A percentile compares a stretch with the other conserved stretches of the same genome.
These are phyloP conservation scores for Cryptococcus sp. DNA, from an alignment of 1,284 basidiomycete genomes.

Conservation along the genomic window DNA sequence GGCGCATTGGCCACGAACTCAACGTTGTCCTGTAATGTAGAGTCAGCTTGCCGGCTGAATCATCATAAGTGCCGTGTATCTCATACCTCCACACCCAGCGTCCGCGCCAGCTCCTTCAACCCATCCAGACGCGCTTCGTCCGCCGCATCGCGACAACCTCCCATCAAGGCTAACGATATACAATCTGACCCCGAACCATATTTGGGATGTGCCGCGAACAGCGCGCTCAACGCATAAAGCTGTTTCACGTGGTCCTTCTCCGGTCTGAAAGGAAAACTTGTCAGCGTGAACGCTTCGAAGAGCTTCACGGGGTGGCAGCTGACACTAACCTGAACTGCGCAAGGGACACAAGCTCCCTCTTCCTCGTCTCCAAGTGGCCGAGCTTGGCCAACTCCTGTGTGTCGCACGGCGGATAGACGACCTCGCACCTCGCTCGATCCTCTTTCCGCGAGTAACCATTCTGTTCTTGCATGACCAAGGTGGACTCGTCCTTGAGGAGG, in stretches of 20 bases:
- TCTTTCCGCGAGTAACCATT: conserved; percentile 20
- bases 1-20: conserved; percentile 82
- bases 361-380: conserved; percentile 61
- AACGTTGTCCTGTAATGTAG: conserved; percentile 62
- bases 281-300: not conserved
- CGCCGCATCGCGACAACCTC: conserved; percentile 74
- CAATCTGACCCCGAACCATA: conserved; percentile 37
- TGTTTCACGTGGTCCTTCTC: conserved; percentile 93
- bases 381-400: conserved; percentile 71
- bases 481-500: conserved; percentile 39
- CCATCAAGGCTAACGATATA: conserved; percentile 62
- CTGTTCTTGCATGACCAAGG: conserved; percentile 22
- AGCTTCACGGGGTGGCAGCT: not conserved
- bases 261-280: conserved; percentile 56
- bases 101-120: conserved; percentile 63
- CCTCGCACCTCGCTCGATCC: conserved; percentile 42
- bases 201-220: conserved; percentile 66
- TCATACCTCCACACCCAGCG: conserved; percentile 68
- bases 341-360: conserved; percentile 75
- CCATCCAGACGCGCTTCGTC: conserved; percentile 72
- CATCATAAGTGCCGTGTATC: conserved; percentile 3
- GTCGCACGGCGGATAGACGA: conserved; percentile 92
- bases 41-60: not conserved
- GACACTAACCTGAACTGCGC: conserved; percentile 79
- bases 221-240: conserved; percentile 66